A percentile compares a stretch with the other conserved stretches of the same genome.
phyloP scores from a whole-genome alignment of 2,329 filamentous ascomycete genomes.

The Colletotrichum eremochloae region DNA sequence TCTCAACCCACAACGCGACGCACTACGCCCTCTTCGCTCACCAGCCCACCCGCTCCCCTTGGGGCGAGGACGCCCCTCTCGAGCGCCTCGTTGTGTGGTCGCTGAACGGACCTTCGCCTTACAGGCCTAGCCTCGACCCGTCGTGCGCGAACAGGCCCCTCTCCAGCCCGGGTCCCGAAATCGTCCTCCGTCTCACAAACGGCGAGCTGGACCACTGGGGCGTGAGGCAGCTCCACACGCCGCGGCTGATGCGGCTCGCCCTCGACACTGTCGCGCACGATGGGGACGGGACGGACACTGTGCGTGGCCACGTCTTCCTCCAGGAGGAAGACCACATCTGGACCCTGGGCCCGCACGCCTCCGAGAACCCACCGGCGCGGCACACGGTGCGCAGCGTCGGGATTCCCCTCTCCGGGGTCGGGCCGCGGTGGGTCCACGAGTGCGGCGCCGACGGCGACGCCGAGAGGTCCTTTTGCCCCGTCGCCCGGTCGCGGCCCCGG shows the following conservation, averaged over 20 bases:
- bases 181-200: slow-evolving; percentile 63
- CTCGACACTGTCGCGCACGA: slow-evolving; percentile 61
- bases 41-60: slow-evolving; percentile 69
- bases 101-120: slow-evolving; percentile 62
- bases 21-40: slow-evolving; percentile 74
- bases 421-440: slow-evolving; percentile 63
- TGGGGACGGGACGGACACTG: slow-evolving; percentile 19
- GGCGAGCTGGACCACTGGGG: slow-evolving; percentile 65
- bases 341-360: slow-evolving; percentile 60
- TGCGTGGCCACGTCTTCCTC: slow-evolving; percentile 62
- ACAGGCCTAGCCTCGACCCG: slow-evolving; percentile 65
- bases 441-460: slow-evolving; percentile 60
- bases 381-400: slow-evolving; percentile 64
- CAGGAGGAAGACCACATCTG: slow-evolving; percentile 68
- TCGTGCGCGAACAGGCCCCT: slow-evolving; percentile 10
- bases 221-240: slow-evolving; percentile 65
- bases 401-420: slow-evolving; percentile 64
- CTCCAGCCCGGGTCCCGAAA: slow-evolving; percentile 46
- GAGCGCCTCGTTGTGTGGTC: slow-evolving; percentile 73
- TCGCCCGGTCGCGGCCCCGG: slow-evolving; percentile 11
- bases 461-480: slow-evolving; percentile 56
- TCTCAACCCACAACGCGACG: slow-evolving; percentile 69
- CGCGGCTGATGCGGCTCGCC: slow-evolving; percentile 62
- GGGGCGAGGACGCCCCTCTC: slow-evolving; percentile 68
- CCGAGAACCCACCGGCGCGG: slow-evolving; percentile 54